A percentile compares a stretch with the other conserved stretches of the same genome.
Conservation (phyloP, 1,284 basidiomycete genomes). For the Anthracocystis panici-leucophaei region DNA sequence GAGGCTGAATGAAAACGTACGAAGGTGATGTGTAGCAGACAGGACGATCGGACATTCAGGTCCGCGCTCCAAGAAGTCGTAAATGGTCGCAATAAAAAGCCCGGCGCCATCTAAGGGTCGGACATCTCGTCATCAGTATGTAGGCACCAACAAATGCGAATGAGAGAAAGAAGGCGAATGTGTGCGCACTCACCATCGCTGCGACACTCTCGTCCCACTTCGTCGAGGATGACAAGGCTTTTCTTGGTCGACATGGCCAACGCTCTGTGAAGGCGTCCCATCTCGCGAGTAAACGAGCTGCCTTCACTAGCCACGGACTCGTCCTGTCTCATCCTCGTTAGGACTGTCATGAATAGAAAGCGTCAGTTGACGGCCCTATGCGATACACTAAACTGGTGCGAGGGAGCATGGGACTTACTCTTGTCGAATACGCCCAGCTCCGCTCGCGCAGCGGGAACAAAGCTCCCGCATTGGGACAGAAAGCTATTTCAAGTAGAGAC, state of each 20-base stretch:
- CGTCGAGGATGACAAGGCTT: slow-evolving; percentile 50
- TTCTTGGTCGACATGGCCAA: slow-evolving; percentile 33
- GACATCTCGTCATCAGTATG: background rate
- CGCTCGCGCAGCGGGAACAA: slow-evolving; percentile 37
- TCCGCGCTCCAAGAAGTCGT: slow-evolving; percentile 40
- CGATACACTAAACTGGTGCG: background rate
- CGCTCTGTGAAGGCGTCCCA: slow-evolving; percentile 39
- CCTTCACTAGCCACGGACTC: slow-evolving; percentile 48
- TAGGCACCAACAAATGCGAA: too few species aligned
- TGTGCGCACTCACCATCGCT: slow-evolving; percentile 33
- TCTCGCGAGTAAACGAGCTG: slow-evolving; percentile 49
- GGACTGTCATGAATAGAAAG: slow-evolving; percentile 6
- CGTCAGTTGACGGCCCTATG: background rate
- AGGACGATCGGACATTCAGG: slow-evolving; percentile 36
- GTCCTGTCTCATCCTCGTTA: slow-evolving; percentile 52
- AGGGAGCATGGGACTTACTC: slow-evolving; percentile 11
- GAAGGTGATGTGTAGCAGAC: slow-evolving; percentile 46
- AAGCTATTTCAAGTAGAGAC: slow-evolving; percentile 11
- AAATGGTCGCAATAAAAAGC: slow-evolving; percentile 44
- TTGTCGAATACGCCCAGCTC: slow-evolving; percentile 50
- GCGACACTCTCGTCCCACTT: slow-evolving; percentile 47
- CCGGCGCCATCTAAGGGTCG: slow-evolving; percentile 37
- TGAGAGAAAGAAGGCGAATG: background rate
- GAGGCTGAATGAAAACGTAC: slow-evolving; percentile 11
- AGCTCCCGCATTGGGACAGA: slow-evolving; percentile 45